Conservation (phyloP, 371 early-diverging fungal species). For the Lichtheimia ornata region DNA sequence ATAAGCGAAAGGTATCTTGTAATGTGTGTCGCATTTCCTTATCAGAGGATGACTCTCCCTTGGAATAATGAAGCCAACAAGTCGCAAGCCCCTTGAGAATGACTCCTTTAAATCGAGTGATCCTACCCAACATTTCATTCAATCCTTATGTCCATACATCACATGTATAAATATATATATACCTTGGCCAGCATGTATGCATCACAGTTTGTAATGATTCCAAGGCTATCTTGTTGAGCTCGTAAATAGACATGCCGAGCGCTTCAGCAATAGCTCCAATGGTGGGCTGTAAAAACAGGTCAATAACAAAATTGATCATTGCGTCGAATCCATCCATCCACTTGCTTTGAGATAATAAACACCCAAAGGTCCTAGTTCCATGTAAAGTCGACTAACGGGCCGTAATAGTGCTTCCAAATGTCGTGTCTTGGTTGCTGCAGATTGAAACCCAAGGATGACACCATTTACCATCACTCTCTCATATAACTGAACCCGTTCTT, state of each 20-base stretch:
- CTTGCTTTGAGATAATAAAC: constrained; percentile 38
- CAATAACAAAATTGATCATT: background rate
- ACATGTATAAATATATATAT: background rate
- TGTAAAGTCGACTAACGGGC: constrained; percentile 21
- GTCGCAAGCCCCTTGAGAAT: constrained; percentile 29
- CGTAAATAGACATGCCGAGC: background rate
- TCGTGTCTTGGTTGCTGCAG: constrained; percentile 25
- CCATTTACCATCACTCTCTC: constrained; percentile 37
- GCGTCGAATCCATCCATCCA: background rate
- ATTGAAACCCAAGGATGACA: constrained; percentile 24
- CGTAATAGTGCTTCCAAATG: constrained; percentile 21
- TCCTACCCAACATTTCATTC: constrained; percentile 8
- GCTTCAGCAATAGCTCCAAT: constrained; percentile 18
- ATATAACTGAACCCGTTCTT: constrained; percentile 19
- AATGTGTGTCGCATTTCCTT: constrained; percentile 16
- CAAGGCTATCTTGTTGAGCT: constrained; percentile 19
- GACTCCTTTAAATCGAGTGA: constrained; percentile 20
- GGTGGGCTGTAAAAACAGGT: constrained; percentile 5
- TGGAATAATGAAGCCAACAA: constrained; percentile 26
- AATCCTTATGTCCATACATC: background rate
- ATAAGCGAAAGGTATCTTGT: constrained; percentile 6
- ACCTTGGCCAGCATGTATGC: constrained; percentile 41
- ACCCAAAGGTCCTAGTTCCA: constrained; percentile 23
- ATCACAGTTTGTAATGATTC: constrained; percentile 23
- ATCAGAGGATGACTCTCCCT: constrained; percentile 6